Conservation (phyloP, 2,329 filamentous ascomycete species). For the Knufia fluminis region DNA sequence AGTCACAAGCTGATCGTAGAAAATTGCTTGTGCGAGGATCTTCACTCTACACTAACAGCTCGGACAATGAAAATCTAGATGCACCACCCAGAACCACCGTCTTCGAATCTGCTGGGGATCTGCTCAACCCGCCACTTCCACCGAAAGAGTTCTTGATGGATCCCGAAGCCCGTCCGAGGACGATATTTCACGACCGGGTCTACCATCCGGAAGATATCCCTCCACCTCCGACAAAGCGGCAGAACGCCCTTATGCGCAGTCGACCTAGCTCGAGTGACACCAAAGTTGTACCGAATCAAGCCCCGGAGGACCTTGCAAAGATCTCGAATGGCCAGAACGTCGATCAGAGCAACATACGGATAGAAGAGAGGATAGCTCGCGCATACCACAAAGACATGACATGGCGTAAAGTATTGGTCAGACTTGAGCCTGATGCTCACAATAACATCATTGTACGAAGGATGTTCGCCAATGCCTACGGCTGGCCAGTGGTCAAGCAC, state of each 20-base stretch:
- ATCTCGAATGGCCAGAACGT: constrained; percentile 29
- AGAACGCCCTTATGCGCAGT: constrained; percentile 30
- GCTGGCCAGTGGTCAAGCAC: constrained; percentile 95
- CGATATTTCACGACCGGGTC: constrained; percentile 93
- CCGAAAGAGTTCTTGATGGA: constrained; percentile 73
- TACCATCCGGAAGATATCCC: constrained; percentile 94
- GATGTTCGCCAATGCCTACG: constrained; percentile 94
- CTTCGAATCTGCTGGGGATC: constrained; percentile 87
- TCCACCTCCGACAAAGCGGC: constrained; percentile 51
- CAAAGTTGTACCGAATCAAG: constrained; percentile 18
- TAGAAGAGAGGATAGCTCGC: constrained; percentile 95
- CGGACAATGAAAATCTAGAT: constrained; percentile 38
- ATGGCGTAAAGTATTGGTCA: constrained; percentile 94
- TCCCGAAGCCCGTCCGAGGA: constrained; percentile 68
- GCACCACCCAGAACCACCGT: constrained; percentile 85
- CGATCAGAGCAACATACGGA: constrained; percentile 56
- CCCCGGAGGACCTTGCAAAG: constrained; percentile 1
- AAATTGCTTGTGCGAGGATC: constrained; percentile 39
- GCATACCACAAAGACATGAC: constrained; percentile 86
- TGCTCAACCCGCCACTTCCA: constrained; percentile 83
- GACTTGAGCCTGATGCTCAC: constrained; percentile 91
- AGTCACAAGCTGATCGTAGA: constrained; percentile 22
- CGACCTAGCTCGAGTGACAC: constrained; percentile 10
- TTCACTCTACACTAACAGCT: constrained; percentile 38
- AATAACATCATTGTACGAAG: constrained; percentile 97